Base-by-base conservation (phyloP, 2,329 filamentous ascomycete genomes). In the Epichloe sibirici region DNA sequence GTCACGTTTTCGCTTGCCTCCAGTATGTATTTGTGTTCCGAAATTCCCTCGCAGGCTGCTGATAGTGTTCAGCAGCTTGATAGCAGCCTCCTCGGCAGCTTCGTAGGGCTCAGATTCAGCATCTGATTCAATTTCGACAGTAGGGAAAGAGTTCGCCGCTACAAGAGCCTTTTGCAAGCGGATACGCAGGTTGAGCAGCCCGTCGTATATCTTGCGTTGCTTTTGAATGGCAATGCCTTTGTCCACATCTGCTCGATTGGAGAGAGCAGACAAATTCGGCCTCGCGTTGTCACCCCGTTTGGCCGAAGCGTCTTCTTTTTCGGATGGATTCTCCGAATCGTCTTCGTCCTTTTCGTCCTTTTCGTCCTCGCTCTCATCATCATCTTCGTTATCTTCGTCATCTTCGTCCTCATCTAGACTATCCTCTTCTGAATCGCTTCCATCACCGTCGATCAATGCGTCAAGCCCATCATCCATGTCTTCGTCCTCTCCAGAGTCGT, bases 101-200 rank as follows among this genome's bases (percentile, higher is more conserved):
- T 77, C 81, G 71, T 75, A 95, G 62, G 69, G 83, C 65, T 77
- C 71, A 13, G 69, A 65, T 37, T 69, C 68, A 42, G 71, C 63
- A 3, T 66, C 64, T 5, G 63, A 59, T 25, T 64, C 67, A 13
- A 67, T 67, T 1, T 75, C 70, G 2, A 76, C 59, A 1, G 72
- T 64, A 15, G 76, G 67, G 42, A 94, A 74, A 1, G 89, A 85
- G 66, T 96, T 96, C 28, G 85, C 80, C 0, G 87, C 84, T 15
- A 93, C 79, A 13, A 98, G 71, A 2, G 88, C 89, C 67, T 96
- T 97, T 67, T 98, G 94, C 17, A 98, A 72, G 55, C 91, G 87
- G 63, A 98, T 96, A 21, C 93, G 83, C 13, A 90, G 79, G 69
- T 95, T 95, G 35, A 98, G 77, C 1, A 97, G 79, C 0, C 87